Conservation (phyloP, 2,329 filamentous ascomycete genomes). For the Arthrobotrys conoides region DNA sequence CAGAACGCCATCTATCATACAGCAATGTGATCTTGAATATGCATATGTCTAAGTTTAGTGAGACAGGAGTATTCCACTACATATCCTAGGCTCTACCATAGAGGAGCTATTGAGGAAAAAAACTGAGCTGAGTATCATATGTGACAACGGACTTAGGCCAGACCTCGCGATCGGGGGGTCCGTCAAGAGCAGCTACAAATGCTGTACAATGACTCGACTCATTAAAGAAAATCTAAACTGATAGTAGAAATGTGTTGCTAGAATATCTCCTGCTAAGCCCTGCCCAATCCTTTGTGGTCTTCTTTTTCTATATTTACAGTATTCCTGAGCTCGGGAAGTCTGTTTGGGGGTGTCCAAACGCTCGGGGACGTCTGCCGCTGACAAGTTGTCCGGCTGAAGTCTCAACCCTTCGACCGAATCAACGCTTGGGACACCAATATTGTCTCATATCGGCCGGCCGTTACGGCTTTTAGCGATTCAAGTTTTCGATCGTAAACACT, state of each 20-base stretch:
- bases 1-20: background rate
- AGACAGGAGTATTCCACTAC: conserved; percentile 2
- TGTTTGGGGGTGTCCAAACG: background rate
- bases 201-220: background rate
- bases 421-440: conserved; percentile 19
- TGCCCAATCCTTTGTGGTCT: conserved; percentile 7
- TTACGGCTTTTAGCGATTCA: conserved; percentile 40
- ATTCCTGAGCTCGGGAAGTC: background rate
- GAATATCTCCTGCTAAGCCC: conserved; percentile 35
- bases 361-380: conserved; percentile 17
- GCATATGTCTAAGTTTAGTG: background rate
- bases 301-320: conserved; percentile 9
- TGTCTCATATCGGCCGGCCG: conserved; percentile 59
- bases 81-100: background rate
- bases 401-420: conserved; percentile 27
- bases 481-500: conserved; percentile 30
- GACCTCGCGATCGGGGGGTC: no score
- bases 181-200: background rate
- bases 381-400: conserved; percentile 21
- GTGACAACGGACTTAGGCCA: no score
- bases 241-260: conserved; percentile 44
- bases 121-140: background rate
- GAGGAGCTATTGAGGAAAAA: conserved; percentile 5
- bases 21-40: background rate
- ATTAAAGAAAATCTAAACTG: background rate